Percentiles rank a stretch among this genome's conserved stretches.
phyloP scores from a whole-genome alignment of 345 rosid species.

The Eucalyptus viminalis region DNA sequence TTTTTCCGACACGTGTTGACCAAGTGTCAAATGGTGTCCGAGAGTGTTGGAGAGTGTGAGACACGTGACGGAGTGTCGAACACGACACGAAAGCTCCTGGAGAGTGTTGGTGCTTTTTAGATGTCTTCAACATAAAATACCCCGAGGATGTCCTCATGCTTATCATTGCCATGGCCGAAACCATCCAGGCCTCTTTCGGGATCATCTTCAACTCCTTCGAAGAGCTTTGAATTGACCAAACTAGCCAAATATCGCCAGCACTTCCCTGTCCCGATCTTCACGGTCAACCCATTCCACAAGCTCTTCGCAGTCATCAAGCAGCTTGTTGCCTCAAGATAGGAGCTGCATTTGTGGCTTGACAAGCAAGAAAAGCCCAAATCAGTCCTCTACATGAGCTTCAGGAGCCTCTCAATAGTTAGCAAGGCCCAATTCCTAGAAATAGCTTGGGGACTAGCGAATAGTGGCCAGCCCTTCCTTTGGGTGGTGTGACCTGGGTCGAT shows the following conservation, averaged over 20 bases:
- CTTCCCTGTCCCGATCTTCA: constrained; percentile 4
- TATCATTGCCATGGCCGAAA: background rate
- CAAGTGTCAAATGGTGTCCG: accelerated
- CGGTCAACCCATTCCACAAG: constrained; percentile 27
- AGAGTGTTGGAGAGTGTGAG: no score
- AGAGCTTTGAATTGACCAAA: constrained; percentile 5
- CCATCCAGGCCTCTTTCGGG: constrained; percentile 4
- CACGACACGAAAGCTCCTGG: accelerated
- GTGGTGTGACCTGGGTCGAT: background rate
- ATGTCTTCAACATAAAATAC: background rate
- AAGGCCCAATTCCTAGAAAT: background rate
- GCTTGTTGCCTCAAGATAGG: constrained; percentile 1
- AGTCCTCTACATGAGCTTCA: constrained; percentile 20
- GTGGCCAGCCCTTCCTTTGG: background rate
- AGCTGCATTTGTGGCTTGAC: constrained; percentile 18
- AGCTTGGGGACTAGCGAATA: background rate
- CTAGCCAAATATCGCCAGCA: background rate
- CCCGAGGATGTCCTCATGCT: background rate
- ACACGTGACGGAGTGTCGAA: accelerated
- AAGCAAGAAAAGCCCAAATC: constrained; percentile 7
- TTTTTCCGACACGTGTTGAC: no score
- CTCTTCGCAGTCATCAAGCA: background rate
- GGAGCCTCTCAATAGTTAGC: constrained; percentile 10
- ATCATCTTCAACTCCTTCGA: constrained; percentile 15
- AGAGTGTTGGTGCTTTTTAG: no score